Percentiles rank a stretch among this genome's conserved stretches.
These are phyloP conservation scores for Mycena alexandri DNA, from an alignment of 768 basidiomycete genomes.

Conservation along the genomic window DNA sequence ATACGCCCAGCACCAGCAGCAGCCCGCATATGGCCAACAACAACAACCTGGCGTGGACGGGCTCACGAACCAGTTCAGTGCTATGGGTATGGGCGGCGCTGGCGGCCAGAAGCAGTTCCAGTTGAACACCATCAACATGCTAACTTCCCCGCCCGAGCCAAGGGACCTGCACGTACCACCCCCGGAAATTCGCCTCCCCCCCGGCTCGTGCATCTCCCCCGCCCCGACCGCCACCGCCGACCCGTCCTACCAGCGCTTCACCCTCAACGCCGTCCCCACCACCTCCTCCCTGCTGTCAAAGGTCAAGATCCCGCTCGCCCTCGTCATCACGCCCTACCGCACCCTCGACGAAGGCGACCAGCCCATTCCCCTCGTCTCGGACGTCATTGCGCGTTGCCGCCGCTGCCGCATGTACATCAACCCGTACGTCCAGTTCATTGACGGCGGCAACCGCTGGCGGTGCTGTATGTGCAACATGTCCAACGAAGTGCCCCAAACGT, in stretches of 20 bases:
- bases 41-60: constrained; percentile 59
- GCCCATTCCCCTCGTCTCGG: constrained; percentile 89
- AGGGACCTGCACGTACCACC: constrained; percentile 84
- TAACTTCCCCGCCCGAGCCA: constrained; percentile 94
- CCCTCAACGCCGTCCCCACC: constrained; percentile 93
- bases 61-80: constrained; percentile 86
- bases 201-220: constrained; percentile 83
- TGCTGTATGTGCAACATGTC: constrained; percentile 99
- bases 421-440: constrained; percentile 97
- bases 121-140: constrained; percentile 90
- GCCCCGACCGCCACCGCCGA: constrained; percentile 88
- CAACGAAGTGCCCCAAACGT: constrained; percentile 97
- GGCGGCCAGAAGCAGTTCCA: constrained; percentile 81
- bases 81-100: constrained; percentile 82
- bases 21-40: constrained; percentile 49
- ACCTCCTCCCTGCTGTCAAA: constrained; percentile 89
- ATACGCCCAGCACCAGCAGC: constrained; percentile 57
- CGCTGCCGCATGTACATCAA: constrained; percentile 98
- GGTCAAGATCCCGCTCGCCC: constrained; percentile 89
- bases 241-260: constrained; percentile 91
- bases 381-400: constrained; percentile 96
- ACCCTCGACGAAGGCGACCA: constrained; percentile 86
- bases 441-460: constrained; percentile 98
- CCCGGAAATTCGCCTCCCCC: constrained; percentile 91
- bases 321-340: constrained; percentile 92